Base-by-base conservation (phyloP, 148 eudicot genomes). In the Rhododendron ovatum region DNA sequence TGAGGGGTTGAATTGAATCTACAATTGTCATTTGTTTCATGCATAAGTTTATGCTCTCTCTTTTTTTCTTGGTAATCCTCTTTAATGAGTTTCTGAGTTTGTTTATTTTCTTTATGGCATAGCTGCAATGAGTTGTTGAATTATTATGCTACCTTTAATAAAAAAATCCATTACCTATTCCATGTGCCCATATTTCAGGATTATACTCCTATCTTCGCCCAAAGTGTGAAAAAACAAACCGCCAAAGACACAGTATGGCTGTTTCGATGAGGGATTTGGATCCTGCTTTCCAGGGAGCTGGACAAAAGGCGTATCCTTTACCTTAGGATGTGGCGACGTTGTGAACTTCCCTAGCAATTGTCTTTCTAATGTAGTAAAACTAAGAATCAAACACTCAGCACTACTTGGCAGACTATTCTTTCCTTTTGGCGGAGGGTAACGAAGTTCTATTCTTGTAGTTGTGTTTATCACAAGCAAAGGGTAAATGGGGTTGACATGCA, bases 291-390 rank as follows among this genome's bases (percentile, higher is more conserved):
- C 98, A 95, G 91, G 99, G 98, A 83, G 92, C 95, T 78, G 99
- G 99, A 81, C 98, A 96, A 90, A 95, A 95, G 91, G 96, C 96
- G 99, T 96, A 96, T 96, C 99, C 99, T 92, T 93, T 86, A 18
- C 82, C 37, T 50, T 71, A 45, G 39, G n/a, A 81, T 83, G 55
- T 53, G 53, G 69, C 39, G 20, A 28, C 35, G 17, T 18, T 10
- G 10, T 77, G 12, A 43, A 28, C 45, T n/a, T 86, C 55, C 0
- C 7, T 63, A 11, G 76, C 53, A 67, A 28, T 13, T 6, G 6
- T 20, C 13, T 61, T 87, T 22, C 3, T 9, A 22, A 47, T 77
- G 18, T 24, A 59, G 4, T 74, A 51, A 11, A 69, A 73, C 33
- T 71, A 20, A 71, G 85, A 74, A 35, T 75, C 69, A 75, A 55